Percentiles rank a stretch among this genome's conserved stretches.
phyloP scores from a whole-genome alignment of 306 rosid genomes.

The Prosopis cineraria region DNA sequence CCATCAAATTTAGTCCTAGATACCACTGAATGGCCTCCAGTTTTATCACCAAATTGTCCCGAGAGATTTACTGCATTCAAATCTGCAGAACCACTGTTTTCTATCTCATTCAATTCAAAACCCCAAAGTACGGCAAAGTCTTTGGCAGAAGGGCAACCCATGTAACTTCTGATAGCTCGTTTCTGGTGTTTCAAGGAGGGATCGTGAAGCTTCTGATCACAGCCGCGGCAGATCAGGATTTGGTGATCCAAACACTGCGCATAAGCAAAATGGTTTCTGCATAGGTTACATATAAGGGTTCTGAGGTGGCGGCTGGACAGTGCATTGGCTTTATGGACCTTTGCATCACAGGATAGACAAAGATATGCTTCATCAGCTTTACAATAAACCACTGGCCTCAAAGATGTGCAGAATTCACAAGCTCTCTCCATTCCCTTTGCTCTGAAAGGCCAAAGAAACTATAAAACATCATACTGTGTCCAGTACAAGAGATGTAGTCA shows the following conservation, averaged over 20 bases:
- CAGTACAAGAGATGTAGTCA: constrained; percentile 20
- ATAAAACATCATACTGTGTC: constrained; percentile 20
- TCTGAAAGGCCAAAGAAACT: constrained; percentile 18
- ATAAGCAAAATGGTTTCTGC: constrained; percentile 56
- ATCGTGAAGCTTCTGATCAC: constrained; percentile 62
- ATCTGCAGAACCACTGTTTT: constrained; percentile 51
- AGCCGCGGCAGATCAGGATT: constrained; percentile 63
- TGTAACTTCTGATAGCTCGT: constrained; percentile 61
- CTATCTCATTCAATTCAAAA: constrained; percentile 52
- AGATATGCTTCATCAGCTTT: constrained; percentile 86
- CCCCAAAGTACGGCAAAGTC: constrained; percentile 84
- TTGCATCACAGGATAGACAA: constrained; percentile 87
- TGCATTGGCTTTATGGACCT: constrained; percentile 84
- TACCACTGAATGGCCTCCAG: constrained; percentile 20
- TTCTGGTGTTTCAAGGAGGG: constrained; percentile 51
- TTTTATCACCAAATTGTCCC: constrained; percentile 30
- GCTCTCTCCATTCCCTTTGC: constrained; percentile 66
- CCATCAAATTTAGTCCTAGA: constrained; percentile 33
- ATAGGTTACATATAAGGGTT: constrained; percentile 62
- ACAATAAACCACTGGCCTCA: constrained; percentile 82
- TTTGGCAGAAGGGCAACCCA: constrained; percentile 79
- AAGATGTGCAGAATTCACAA: constrained; percentile 75
- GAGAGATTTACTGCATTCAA: constrained; percentile 29
- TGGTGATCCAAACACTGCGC: constrained; percentile 65
- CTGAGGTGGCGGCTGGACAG: constrained; percentile 73